Evolutionary conservation across 2,329 filamentous ascomycete genomes (phyloP).

Genomic region (Monosporascus sp.): DNA sequence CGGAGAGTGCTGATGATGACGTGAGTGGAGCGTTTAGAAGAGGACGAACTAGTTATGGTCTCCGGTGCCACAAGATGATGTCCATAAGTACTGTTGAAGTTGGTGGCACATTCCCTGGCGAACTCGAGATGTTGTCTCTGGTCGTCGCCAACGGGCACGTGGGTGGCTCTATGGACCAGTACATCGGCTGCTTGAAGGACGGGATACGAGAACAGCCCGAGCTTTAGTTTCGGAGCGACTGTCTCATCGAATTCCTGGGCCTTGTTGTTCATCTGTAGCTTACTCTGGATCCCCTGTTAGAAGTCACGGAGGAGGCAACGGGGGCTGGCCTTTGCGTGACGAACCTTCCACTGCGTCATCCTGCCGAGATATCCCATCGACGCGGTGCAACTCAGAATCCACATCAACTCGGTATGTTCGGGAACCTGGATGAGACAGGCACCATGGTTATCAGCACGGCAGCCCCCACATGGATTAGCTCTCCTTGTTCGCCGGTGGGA

Average conservation of each 20-base stretch:
- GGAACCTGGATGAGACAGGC: constrained; percentile 47
- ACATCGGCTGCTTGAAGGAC: constrained; percentile 95
- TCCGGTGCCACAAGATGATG: constrained; percentile 56
- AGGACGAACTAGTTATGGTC: constrained; percentile 59
- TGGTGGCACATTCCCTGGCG: constrained; percentile 74
- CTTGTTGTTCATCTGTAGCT: constrained; percentile 59
- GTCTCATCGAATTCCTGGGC: constrained; percentile 53
- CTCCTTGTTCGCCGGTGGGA: neutral
- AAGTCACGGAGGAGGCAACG: neutral
- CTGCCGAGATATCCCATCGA: constrained; percentile 89
- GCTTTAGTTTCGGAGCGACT: constrained; percentile 56
- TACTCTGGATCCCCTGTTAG: constrained; percentile 49
- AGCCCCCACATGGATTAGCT: too few species aligned
- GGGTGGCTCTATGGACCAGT: constrained; percentile 81
- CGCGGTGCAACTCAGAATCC: constrained; percentile 88
- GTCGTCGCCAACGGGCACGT: constrained; percentile 96
- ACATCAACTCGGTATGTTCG: constrained; percentile 87
- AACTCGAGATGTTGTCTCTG: constrained; percentile 94
- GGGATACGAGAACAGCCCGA: constrained; percentile 92
- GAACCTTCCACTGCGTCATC: constrained; percentile 99
- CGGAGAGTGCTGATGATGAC: too few species aligned
- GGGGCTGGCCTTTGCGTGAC: constrained; percentile 1
- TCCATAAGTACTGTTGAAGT: constrained; percentile 74
- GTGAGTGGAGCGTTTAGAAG: too few species aligned
- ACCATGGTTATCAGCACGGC: too few species aligned